Base-by-base conservation (phyloP, 2,329 filamentous ascomycete species). In the Chrysoporthe cubensis region DNA sequence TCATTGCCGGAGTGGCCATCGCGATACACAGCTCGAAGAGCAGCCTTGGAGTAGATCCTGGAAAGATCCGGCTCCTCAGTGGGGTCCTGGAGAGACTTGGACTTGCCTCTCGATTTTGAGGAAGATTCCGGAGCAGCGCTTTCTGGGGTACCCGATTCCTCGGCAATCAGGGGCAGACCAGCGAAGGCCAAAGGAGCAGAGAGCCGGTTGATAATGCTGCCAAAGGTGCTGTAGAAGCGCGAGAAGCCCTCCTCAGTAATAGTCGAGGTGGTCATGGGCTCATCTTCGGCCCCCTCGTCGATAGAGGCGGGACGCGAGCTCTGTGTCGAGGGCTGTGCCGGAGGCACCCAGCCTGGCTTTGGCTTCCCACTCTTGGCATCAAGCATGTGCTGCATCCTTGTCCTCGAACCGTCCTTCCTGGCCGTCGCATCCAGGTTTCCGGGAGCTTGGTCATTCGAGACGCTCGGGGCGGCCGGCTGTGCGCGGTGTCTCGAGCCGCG, bases 111-210 rank as follows among this genome's bases (percentile, higher is more conserved):
- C 43, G 78, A 78, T 69, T 81, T 78, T 66, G 77, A 71, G 71
- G 82, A 72, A 66, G 78, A 67, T 69, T 82, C 75, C 60, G 83
- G 74, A 63, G 80, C 72, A 18, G 80, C 73, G 14, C 73, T 70
- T 0, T 77, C 66, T 64, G 79, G 73, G 9, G 75, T 64, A 21
- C 70, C 65, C 0, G 80, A 75, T 69, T 87, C 85, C 66, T 87
- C 83, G 21, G 83, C 75, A 40, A 88, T 87, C 5, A 99, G 84
- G 0, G 96, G 96, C 9, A 99, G 86, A 0, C 95, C 95, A 4
- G 96, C 93, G 80, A 97, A 99, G 3, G 94, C 95, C 42, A 99
- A 83, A 1, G 94, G 94, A 0, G 94, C 94, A 0, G 95, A 96
- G 14, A 98, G 87, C 73, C 90, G 91, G 70, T 93, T 96, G 75